A percentile compares a stretch with the other conserved stretches of the same genome.
phyloP scores from a whole-genome alignment of 306 rosid genomes.

The Sicyos edulis region DNA sequence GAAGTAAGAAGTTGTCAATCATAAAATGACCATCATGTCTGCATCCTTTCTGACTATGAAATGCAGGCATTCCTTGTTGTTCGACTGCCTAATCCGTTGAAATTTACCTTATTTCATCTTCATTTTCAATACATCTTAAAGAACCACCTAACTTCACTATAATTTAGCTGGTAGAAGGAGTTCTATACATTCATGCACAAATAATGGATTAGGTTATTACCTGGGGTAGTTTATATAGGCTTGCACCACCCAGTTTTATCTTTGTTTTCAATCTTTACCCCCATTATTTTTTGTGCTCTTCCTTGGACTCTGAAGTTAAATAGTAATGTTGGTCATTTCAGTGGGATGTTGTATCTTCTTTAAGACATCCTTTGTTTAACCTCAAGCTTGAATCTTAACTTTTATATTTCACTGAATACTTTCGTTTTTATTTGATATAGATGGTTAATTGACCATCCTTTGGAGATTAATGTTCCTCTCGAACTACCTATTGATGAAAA shows the following conservation, averaged over 20 bases:
- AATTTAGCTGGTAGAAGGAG: not conserved
- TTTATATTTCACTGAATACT: not conserved
- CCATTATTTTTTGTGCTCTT: not conserved
- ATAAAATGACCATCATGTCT: not conserved
- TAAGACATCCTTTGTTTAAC: not conserved
- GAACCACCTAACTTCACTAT: not conserved
- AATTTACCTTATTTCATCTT: not conserved
- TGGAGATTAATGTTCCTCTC: conserved; percentile 89
- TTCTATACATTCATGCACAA: not conserved
- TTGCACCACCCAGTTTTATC: not conserved
- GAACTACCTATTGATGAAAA: conserved; percentile 70
- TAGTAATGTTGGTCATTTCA: not conserved
- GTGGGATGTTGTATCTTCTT: not conserved
- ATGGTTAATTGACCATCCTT: conserved; percentile 88
- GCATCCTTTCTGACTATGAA: conserved; percentile 6
- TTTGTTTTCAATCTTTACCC: not conserved
- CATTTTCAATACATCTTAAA: not conserved
- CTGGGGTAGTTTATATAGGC: not conserved
- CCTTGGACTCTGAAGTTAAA: not conserved
- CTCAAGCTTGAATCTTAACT: not conserved
- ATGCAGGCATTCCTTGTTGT: not conserved
- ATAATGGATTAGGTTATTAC: not conserved
- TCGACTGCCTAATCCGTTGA: not conserved
- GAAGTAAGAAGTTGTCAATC: not conserved
- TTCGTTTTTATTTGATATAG: conserved; percentile 32